phyloP scores from a whole-genome alignment of 306 rosid species.

The Cicer chorassanicum region DNA sequence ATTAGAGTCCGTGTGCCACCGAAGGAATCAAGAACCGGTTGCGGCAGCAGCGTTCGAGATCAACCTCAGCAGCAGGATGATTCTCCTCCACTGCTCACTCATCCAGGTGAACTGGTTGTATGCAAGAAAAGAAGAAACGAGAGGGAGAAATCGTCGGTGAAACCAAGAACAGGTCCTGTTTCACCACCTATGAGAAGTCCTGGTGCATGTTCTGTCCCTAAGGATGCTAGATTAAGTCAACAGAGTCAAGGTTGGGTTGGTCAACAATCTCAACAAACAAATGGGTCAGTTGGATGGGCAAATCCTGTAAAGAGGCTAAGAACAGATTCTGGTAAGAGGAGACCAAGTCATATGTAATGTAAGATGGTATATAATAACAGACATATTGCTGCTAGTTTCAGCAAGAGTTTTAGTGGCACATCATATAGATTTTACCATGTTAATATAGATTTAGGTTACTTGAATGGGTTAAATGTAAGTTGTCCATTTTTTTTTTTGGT shows the following conservation, averaged over 20 bases:
- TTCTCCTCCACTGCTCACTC: constrained; percentile 71
- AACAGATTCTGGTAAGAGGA: constrained; percentile 94
- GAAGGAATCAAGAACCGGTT: constrained; percentile 70
- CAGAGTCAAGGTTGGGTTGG: constrained; percentile 71
- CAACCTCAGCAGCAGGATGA: constrained; percentile 73
- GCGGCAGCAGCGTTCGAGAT: constrained; percentile 58
- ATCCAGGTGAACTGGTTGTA: constrained; percentile 96
- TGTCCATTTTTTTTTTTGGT: constrained; percentile 38
- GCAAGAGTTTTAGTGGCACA: constrained; percentile 53
- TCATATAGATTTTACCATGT: constrained; percentile 53
- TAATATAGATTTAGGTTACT: constrained; percentile 57
- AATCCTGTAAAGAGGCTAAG: constrained; percentile 93
- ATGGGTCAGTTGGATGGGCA: constrained; percentile 90
- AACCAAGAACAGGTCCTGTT: constrained; percentile 74
- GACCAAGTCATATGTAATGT: constrained; percentile 82
- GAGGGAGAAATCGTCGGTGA: constrained; percentile 75
- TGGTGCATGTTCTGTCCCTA: constrained; percentile 55
- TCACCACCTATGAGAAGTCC: constrained; percentile 80
- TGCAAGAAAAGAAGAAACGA: constrained; percentile 99
- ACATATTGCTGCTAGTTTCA: constrained; percentile 48
- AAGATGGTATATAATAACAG: constrained; percentile 51
- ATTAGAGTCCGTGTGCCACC: constrained; percentile 60
- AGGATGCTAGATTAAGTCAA: constrained; percentile 68
- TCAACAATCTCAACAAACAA: constrained; percentile 65
- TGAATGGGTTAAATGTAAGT: constrained; percentile 44